Percentiles rank a stretch among this genome's conserved stretches.
phyloP scores from a whole-genome alignment of 2,329 filamentous ascomycete species.

The Chrysoporthe austroafricana region DNA sequence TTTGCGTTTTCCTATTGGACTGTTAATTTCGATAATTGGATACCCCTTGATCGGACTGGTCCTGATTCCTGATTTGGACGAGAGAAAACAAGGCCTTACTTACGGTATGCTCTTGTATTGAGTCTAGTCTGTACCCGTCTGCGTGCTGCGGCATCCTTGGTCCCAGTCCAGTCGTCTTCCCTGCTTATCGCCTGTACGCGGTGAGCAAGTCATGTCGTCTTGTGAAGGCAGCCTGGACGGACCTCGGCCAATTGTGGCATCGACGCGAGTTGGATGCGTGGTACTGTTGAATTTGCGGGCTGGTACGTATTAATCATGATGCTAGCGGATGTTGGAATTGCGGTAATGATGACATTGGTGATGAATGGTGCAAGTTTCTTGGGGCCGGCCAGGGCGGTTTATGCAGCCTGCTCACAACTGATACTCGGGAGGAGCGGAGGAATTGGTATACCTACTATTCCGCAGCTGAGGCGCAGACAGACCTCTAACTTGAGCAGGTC shows the following conservation, averaged over 20 bases:
- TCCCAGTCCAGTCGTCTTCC: constrained; percentile 52
- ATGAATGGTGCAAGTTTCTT: background rate
- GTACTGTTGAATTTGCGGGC: constrained; percentile 27
- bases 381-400: background rate
- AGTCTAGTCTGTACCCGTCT: constrained; percentile 49
- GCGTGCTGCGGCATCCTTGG: constrained; percentile 45
- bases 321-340: background rate
- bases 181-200: constrained; percentile 39
- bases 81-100: constrained; percentile 24
- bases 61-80: background rate
- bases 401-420: background rate
- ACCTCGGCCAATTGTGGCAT: constrained; percentile 47
- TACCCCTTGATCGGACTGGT: background rate
- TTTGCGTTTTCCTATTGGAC: background rate
- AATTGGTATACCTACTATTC: background rate
- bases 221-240: constrained; percentile 27
- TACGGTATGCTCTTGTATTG: constrained; percentile 50
- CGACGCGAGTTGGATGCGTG: constrained; percentile 36
- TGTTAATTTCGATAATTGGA: background rate
- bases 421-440: background rate
- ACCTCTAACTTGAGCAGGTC: background rate
- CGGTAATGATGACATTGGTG: background rate
- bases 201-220: constrained; percentile 36
- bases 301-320: constrained; percentile 33
- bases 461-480: background rate